Conservation (phyloP, 164 flowering plant species). For the Berberis vulgaris region DNA sequence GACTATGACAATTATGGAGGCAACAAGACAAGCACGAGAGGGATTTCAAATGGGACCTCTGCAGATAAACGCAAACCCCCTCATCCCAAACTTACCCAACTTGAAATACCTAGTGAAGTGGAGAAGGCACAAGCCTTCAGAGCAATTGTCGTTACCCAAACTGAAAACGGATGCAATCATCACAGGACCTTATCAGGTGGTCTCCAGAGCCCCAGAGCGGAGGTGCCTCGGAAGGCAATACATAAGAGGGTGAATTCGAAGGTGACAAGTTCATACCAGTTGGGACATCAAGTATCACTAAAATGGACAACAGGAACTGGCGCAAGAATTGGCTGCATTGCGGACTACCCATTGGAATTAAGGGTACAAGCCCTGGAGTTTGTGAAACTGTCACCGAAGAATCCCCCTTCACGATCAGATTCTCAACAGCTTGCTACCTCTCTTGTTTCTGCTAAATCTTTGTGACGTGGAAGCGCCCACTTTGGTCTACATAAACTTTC, state of each 20-base stretch:
- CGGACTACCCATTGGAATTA: constrained; percentile 72
- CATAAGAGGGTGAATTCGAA: constrained; percentile 73
- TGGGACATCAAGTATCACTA: constrained; percentile 59
- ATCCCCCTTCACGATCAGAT: constrained; percentile 22
- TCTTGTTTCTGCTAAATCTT: not conserved
- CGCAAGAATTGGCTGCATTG: constrained; percentile 82
- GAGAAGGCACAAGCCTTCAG: constrained; percentile 9
- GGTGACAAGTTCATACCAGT: constrained; percentile 50
- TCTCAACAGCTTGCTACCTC: not conserved
- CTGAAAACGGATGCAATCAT: constrained; percentile 18
- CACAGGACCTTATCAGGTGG: constrained; percentile 80
- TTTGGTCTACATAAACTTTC: no score
- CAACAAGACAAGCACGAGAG: constrained; percentile 8
- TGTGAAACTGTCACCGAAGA: constrained; percentile 59
- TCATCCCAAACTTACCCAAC: constrained; percentile 14
- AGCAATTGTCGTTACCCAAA: constrained; percentile 7
- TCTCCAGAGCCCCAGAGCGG: constrained; percentile 63
- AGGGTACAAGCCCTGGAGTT: constrained; percentile 68
- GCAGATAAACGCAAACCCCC: constrained; percentile 5
- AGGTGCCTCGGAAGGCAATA: constrained; percentile 54
- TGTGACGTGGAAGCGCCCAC: no score
- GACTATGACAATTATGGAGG: constrained; percentile 40
- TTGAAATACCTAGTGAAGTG: constrained; percentile 13
- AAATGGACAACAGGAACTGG: constrained; percentile 93
- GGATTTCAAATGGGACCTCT: not conserved